Conservation (phyloP, 345 rosid genomes). For the Brassica incana region DNA sequence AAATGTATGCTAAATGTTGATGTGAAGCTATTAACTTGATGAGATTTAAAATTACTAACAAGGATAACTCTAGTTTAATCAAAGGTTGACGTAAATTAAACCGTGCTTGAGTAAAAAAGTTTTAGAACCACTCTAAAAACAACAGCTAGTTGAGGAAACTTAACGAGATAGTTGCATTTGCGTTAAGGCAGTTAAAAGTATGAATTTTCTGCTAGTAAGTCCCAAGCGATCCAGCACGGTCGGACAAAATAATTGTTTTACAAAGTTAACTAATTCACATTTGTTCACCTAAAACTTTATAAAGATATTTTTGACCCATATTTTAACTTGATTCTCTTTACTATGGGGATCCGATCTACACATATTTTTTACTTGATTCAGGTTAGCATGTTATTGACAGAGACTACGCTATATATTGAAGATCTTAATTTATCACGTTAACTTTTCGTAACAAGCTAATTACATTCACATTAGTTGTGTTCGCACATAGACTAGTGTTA, state of each 20-base stretch:
- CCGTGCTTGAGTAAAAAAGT: too few species aligned
- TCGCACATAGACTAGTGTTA: not conserved
- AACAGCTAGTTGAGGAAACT: too few species aligned
- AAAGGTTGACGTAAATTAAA: too few species aligned
- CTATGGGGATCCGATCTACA: not conserved
- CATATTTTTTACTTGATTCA: not conserved
- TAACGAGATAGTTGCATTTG: too few species aligned
- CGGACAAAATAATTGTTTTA: not conserved
- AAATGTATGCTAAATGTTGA: not conserved
- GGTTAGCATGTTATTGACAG: not conserved
- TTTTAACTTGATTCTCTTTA: not conserved
- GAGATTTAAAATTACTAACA: not conserved
- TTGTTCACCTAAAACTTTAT: not conserved
- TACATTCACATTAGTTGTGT: conserved; percentile 1
- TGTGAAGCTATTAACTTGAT: not conserved
- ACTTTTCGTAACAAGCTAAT: not conserved
- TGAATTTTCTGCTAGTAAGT: too few species aligned
- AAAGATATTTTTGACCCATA: not conserved
- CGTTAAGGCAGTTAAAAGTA: too few species aligned
- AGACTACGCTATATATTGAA: not conserved
- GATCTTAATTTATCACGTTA: not conserved
- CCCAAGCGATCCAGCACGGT: not conserved
- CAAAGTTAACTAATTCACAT: not conserved
- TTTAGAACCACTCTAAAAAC: too few species aligned
- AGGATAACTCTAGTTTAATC: too few species aligned